Evolutionary conservation across 306 rosid genomes (phyloP), one percentile per base, ranked within the genome.

Genomic region (Leucaena leucocephala): DNA sequence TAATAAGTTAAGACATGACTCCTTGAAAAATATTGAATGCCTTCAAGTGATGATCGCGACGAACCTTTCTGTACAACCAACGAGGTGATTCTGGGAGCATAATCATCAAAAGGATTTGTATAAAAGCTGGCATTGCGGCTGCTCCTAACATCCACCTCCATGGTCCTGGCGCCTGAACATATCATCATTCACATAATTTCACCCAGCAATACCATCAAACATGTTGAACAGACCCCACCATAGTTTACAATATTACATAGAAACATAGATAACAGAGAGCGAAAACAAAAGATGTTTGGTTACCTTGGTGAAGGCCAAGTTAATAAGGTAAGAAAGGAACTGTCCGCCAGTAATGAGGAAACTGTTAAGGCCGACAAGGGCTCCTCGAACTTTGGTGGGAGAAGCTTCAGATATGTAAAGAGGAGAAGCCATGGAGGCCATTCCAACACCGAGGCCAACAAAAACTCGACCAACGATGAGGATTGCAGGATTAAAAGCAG

Each of bases 121-220:
- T 12, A 7, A 75, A 0, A 49, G 92, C 94, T n/a, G 94, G 94
- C 50, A 63, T 17, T 59, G 88, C 92, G 5, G 92, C 92, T 43
- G 88, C 87, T n/a, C 94, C 94, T 44, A 86, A 86, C 94, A 90
- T 90, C 94, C 92, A 90, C 76, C 94, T 83, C 94, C 94, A 90
- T 21, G 92, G 86, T 8, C 90, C 94, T 0, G 80, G 83, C 4
- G 86, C 80, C 94, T 90, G 85, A 54, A 61, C n/a, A 55, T 8
- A 50, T 33, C n/a, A 44, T 40, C 45, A 67, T 10, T 17, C 34
- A 40, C 71, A 65, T 48, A 66, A 19, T 40, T n/a, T 42, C 52
- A 16, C 3, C 9, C 9, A 68, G 19, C 2, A 21, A 40, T 12
- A 42, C 12, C 55, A 43, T 40, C 36, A 68, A 68, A 43, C 27